Percentiles rank a stretch among this genome's conserved stretches.
These are phyloP conservation scores for Russula sp. DNA, from an alignment of 768 basidiomycete species.

Conservation along the genomic window DNA sequence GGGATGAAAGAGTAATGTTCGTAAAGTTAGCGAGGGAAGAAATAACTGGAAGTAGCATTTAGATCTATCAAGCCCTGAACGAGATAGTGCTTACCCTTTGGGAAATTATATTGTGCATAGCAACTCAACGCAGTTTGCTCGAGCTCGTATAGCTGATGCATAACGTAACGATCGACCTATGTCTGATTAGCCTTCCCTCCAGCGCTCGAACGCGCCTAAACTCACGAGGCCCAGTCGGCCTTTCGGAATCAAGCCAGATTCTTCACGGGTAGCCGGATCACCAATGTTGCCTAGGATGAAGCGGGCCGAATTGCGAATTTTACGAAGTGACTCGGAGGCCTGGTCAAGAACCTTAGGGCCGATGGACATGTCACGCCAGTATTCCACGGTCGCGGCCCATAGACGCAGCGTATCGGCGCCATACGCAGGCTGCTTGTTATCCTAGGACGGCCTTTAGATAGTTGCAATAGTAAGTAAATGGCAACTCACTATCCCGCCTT, in stretches of 20 bases:
- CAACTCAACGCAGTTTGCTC: slow-evolving; percentile 61
- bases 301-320: slow-evolving; percentile 78
- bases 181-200: slow-evolving; percentile 9
- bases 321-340: slow-evolving; percentile 68
- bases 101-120: slow-evolving; percentile 74
- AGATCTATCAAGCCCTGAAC: neutral
- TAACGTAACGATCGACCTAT: slow-evolving; percentile 79
- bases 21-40: slow-evolving; percentile 69
- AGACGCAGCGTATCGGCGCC: slow-evolving; percentile 83
- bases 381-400: slow-evolving; percentile 91
- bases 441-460: slow-evolving; percentile 34
- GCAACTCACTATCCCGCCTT: slow-evolving; percentile 63
- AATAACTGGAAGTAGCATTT: slow-evolving; percentile 48
- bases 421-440: slow-evolving; percentile 68
- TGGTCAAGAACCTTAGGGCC: slow-evolving; percentile 73
- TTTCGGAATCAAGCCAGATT: slow-evolving; percentile 34
- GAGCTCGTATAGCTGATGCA: slow-evolving; percentile 74
- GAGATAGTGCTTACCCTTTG: slow-evolving; percentile 51
- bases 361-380: slow-evolving; percentile 82
- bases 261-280: slow-evolving; percentile 29
- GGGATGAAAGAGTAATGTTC: slow-evolving; percentile 77
- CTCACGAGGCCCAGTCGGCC: slow-evolving; percentile 61
- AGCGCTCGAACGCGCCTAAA: slow-evolving; percentile 10
- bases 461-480: neutral
- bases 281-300: slow-evolving; percentile 82